Base-by-base conservation (phyloP, 129 eudicot species). In the Lactuca saligna region DNA sequence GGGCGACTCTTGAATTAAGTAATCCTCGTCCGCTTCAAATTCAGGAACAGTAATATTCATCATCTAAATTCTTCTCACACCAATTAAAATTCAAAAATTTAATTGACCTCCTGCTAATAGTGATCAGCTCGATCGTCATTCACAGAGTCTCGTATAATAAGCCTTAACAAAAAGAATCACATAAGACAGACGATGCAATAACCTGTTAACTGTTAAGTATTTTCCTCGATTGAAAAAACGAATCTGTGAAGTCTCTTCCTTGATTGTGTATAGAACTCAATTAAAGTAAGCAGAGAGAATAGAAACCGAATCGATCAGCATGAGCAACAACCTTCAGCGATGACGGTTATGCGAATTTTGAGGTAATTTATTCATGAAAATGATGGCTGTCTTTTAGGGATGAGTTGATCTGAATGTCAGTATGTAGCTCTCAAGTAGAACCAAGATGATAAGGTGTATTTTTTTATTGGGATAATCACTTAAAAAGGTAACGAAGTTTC, bases 1-100 rank as follows among this genome's bases (percentile, higher is more conserved):
- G 8, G 68, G 75, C 13, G 82, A 55, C 3, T 75, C 34, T 7
- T 61, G 68, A 54, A 77, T 33, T 10, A 74, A 61, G 76, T 73
- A 76, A 51, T 79, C 79, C 3, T 82, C 82, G 35, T 79, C 81
- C 39, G 79, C 48, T 42, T 76, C 82, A 6, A 85, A 85, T 20
- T 79, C 77, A 12, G 91, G 87, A 64, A 85, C 87, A 20, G 44
- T 48, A 67, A 76, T 78, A 73, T 79, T 82, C 86, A 81, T 85
- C 72, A 1, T 65, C 65, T 15, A 38, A 8, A 63, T 29, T 35
- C 42, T 14, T 33, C 8, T 17, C 20, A 20, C 58, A 58, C 65
- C 7, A 62, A 33, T 74, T 33, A 60, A 41, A 42, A 42, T 66
- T 41, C 29, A 29, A 13, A 14, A 57, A 42, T 29, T 57, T 32